Conservation (phyloP, 1,139 yeast species). For the Candida gigantensis region DNA sequence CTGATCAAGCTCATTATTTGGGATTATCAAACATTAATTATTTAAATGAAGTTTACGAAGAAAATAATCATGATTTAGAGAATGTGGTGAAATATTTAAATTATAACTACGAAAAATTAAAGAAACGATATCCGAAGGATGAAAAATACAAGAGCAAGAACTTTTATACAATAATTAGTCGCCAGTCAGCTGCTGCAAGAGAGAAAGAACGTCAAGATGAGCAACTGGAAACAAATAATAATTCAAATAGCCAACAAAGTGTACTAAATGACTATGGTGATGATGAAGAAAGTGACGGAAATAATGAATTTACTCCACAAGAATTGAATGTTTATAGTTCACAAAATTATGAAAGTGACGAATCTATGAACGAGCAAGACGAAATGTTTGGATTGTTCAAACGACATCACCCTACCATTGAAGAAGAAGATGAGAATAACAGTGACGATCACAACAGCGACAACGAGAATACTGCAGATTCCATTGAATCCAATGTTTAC, state of each 20-base stretch:
- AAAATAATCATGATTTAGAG: conserved; percentile 33
- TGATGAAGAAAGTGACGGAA: conserved; percentile 11
- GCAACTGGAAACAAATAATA: neutral
- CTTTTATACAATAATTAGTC: conserved; percentile 41
- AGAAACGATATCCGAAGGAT: conserved; percentile 38
- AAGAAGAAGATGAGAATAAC: conserved; percentile 13
- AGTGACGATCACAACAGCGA: conserved; percentile 6
- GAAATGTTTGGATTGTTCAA: conserved; percentile 6
- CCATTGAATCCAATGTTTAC: conserved; percentile 19
- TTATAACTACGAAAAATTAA: conserved; percentile 33
- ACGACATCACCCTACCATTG: conserved; percentile 11
- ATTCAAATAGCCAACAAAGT: neutral
- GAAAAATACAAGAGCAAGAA: conserved; percentile 41
- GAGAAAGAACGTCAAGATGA: conserved; percentile 12
- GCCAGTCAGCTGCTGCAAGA: conserved; percentile 16
- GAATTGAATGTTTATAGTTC: neutral
- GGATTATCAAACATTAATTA: conserved; percentile 39
- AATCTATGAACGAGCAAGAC: conserved; percentile 4
- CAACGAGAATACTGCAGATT: conserved; percentile 8
- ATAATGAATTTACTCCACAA: conserved; percentile 3
- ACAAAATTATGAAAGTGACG: conserved; percentile 4
- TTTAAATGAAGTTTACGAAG: conserved; percentile 41
- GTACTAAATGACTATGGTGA: conserved; percentile 12
- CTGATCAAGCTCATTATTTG: conserved; percentile 50
- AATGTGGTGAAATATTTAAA: conserved; percentile 38